Evolutionary conservation across 805 yeast species (phyloP).

Genomic region (Candida ipomoeae): DNA sequence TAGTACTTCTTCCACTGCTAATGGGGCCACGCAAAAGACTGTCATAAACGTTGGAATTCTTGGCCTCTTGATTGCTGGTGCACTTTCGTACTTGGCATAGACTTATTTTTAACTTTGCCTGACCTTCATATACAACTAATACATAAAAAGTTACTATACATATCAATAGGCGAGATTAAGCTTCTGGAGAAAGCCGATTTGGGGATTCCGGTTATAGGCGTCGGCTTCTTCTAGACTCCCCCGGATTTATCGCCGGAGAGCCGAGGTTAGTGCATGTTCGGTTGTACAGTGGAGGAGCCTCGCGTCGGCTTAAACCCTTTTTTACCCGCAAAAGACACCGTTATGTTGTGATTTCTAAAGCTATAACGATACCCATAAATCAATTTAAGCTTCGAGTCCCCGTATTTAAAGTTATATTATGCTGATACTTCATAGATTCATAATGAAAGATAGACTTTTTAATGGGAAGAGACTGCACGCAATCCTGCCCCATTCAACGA

Average conservation of each 20-base stretch:
- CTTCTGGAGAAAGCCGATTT: not conserved
- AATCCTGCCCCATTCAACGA: not conserved
- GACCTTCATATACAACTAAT: not conserved
- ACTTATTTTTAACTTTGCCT: too few relatives aligned
- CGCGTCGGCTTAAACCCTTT: too few relatives aligned
- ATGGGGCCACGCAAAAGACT: not conserved
- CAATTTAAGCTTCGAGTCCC: too few relatives aligned
- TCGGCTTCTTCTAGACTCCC: not conserved
- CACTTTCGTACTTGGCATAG: not conserved
- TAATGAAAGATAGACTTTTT: not conserved
- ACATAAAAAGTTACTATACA: too few relatives aligned
- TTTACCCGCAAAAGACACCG: too few relatives aligned
- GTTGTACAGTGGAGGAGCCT: not conserved
- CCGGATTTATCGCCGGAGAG: not conserved
- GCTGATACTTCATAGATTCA: too few relatives aligned
- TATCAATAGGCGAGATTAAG: not conserved
- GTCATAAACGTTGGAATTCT: not conserved
- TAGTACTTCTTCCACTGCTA: constrained; percentile 4
- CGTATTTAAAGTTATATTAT: too few relatives aligned
- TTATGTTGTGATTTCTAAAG: too few relatives aligned
- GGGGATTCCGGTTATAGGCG: not conserved
- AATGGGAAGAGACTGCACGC: not conserved
- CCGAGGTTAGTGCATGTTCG: not conserved
- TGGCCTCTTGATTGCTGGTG: not conserved
- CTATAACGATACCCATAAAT: too few relatives aligned